Conservation (phyloP, 2,329 filamentous ascomycete genomes). For the Elsinoe perseae region DNA sequence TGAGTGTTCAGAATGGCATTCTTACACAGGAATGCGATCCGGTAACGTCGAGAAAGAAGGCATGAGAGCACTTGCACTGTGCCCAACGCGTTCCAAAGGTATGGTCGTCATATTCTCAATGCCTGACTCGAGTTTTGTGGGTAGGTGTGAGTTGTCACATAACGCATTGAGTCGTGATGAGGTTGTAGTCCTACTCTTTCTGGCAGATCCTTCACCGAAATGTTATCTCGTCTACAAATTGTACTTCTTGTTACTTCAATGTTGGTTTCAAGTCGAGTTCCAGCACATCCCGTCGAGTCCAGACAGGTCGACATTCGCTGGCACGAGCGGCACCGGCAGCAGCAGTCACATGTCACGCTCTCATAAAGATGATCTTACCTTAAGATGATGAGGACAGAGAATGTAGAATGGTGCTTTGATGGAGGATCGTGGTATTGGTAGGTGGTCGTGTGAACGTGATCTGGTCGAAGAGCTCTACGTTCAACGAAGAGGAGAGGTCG, state of each 20-base stretch:
- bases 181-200: background rate
- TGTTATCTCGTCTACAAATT: background rate
- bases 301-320: background rate
- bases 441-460: constrained; percentile 2
- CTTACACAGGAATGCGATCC: constrained; percentile 7
- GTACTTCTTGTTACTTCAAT: too few relatives aligned
- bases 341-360: constrained; percentile 1
- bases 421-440: constrained; percentile 18
- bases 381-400: constrained; percentile 23
- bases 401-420: constrained; percentile 23
- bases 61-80: constrained; percentile 18
- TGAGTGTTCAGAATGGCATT: constrained; percentile 7
- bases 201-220: background rate
- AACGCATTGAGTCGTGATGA: background rate
- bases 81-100: constrained; percentile 16
- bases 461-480: constrained; percentile 27
- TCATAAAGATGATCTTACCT: constrained; percentile 24
- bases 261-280: constrained; percentile 1
- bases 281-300: background rate
- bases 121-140: background rate
- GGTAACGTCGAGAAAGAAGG: constrained; percentile 18
- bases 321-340: background rate
- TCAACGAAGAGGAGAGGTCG: constrained; percentile 37
- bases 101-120: background rate
- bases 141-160: background rate